Evolutionary conservation across 2,329 filamentous ascomycete genomes (phyloP), one percentile per base, ranked within the genome.

Genomic region (Chalaropsis ovoidea): DNA sequence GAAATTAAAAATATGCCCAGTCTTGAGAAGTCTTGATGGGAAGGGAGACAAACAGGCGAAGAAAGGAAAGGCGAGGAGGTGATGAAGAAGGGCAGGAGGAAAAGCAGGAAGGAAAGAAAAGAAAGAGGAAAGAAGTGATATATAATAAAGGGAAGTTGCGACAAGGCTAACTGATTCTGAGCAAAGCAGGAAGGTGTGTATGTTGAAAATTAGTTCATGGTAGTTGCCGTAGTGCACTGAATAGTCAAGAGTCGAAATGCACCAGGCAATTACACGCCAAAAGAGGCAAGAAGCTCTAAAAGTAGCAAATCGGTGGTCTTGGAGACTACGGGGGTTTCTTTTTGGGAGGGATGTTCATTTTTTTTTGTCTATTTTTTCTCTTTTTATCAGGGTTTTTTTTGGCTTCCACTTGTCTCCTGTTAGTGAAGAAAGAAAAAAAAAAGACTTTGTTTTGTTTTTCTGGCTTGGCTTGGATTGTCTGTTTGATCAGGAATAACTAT

Each of bases 141-240:
- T 58, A 58, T 58, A 58, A 39, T 58, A 58, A 58, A 58, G 54
- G 54, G 54, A 58, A 58, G 54, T 19, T 58, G 27, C 27, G n/a
- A 22, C 31, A 19, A 35, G 31, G 27, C 52, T 7, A 35, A 56
- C 15, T 35, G 8, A 6, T 35, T 35, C 31, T 35, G 8, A 39
- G 8, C 35, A 6, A 39, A 39, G 8, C 54, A 19, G 11, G 24
- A 58, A 58, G 43, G 15, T 47, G 43, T 35, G 17, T 27, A 10
- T n/a, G 6, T 52, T 15, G 19, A 7, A 19, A 35, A n/a, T n/a
- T 5, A 35, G 10, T n/a, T 5, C 17, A 10, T 17, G 27, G 27
- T 13, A 58, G 10, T 39, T 58, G 54, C 27, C 31, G n/a, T 58
- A n/a, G 27, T 19, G 27, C 31, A 4, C 5, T 1, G n/a, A 39